These are phyloP conservation scores for Onygena corvina DNA, from an alignment of 2,329 filamentous ascomycete species.

Conservation along the genomic window DNA sequence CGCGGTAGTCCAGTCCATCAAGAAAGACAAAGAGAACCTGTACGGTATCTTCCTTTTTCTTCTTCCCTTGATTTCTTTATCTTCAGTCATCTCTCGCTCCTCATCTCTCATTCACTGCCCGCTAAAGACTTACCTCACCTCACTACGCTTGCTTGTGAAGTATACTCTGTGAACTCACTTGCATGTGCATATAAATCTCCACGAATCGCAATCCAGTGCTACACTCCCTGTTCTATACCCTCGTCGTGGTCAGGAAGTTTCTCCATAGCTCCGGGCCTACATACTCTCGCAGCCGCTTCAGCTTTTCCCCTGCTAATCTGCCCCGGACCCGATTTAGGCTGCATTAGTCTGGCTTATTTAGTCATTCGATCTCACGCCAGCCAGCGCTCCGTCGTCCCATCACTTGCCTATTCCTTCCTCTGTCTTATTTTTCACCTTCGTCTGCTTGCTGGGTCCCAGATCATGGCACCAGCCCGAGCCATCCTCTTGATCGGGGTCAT, in stretches of 20 bases:
- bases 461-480: conserved; percentile 27
- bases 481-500: conserved; percentile 37
- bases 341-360: conserved; percentile 5
- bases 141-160: too few relatives aligned
- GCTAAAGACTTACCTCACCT: too few relatives aligned
- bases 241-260: not conserved
- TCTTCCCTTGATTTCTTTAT: too few relatives aligned
- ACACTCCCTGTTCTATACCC: not conserved
- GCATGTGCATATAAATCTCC: conserved; percentile 6
- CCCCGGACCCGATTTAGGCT: not conserved
- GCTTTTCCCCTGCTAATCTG: not conserved
- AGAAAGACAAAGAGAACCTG: too few relatives aligned
- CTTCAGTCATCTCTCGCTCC: too few relatives aligned
- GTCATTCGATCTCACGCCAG: not conserved
- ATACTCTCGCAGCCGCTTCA: conserved; percentile 2
- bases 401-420: not conserved
- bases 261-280: conserved; percentile 1
- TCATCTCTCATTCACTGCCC: too few relatives aligned
- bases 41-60: too few relatives aligned
- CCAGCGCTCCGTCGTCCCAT: not conserved
- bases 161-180: not conserved
- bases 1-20: too few relatives aligned
- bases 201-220: conserved; percentile 2
- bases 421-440: not conserved
- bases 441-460: not conserved